Base-by-base conservation (phyloP, 495 filamentous ascomycete species). In the Elaphomyces granulatus region DNA sequence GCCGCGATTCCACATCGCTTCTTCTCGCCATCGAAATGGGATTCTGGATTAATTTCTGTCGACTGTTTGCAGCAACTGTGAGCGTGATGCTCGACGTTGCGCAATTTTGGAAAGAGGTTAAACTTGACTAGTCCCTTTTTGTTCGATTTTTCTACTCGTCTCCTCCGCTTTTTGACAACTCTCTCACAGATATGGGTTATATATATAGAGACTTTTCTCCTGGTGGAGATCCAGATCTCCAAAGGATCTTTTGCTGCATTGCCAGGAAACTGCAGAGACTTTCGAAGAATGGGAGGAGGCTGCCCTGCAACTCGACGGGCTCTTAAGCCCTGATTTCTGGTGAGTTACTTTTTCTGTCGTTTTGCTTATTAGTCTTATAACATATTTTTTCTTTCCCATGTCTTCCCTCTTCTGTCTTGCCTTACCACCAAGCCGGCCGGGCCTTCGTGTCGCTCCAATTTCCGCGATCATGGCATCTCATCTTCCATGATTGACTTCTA, bases 231-330 rank as follows among this genome's bases (percentile, higher is more conserved):
- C 61, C 10, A 56, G 58, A 37, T 61, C 64, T 9, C 56, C 60
- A 9, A 52, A 49, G 21, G 51, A 49, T 18, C 50, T 44, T 39
- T 49, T 62, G 9, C 44, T 52, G 12, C 48, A 66, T 45, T 41
- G 40, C 1, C 64, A 94, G 15, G 65, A 60, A 34, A 70, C 72
- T 34, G 81, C 87, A 2, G 62, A 68, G 39, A 63, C 66, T 3
- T 94, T 76, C 42, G 83, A 87, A 47, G 78, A 87, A 49, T 95
- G 86, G 85, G 79, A 87, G 56, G 74, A 75, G 36, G 75, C 77
- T 2, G 84, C 87, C 1, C 71, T 79, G 40, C 75, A 83, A 45
- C 69, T 95, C 15, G 87, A 95, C 52, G 76, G 78, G 53, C 55
- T 80, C 9, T 62, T 86, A 2, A 78, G 78, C 19, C 77, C 82